These are phyloP conservation scores for Colletotrichum navitas DNA, from an alignment of 2,329 filamentous ascomycete genomes.

Conservation along the genomic window DNA sequence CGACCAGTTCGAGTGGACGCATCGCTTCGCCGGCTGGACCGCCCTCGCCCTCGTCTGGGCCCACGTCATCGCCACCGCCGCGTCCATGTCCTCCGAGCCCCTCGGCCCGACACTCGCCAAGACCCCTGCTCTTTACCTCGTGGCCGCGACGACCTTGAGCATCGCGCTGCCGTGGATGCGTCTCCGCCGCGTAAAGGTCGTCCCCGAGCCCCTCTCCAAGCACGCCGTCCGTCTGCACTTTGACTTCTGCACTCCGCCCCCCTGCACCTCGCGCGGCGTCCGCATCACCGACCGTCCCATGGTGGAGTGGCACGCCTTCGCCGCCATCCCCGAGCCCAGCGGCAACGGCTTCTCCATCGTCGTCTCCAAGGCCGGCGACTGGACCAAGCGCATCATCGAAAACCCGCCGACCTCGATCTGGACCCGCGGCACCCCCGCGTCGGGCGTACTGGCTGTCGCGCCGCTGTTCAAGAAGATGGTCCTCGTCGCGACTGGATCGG, in stretches of 20 bases:
- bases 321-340: constrained; percentile 73
- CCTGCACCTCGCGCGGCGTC: constrained; percentile 53
- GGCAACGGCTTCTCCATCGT: constrained; percentile 74
- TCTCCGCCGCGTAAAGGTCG: constrained; percentile 76
- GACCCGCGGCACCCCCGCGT: constrained; percentile 75
- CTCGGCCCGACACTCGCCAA: constrained; percentile 54
- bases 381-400: constrained; percentile 75
- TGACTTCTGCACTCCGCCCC: constrained; percentile 68
- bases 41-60: constrained; percentile 74
- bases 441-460: constrained; percentile 76
- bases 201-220: constrained; percentile 75
- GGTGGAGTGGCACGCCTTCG: constrained; percentile 81
- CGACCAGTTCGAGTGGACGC: constrained; percentile 77
- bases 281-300: constrained; percentile 74
- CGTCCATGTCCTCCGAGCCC: constrained; percentile 53
- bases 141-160: constrained; percentile 72
- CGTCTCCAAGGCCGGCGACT: constrained; percentile 80
- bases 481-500: constrained; percentile 78
- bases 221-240: constrained; percentile 83
- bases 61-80: constrained; percentile 66
- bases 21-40: constrained; percentile 80
- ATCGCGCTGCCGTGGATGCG: constrained; percentile 80
- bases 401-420: constrained; percentile 72
- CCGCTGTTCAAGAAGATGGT: constrained; percentile 75
- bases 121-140: constrained; percentile 72